These are phyloP conservation scores for Sclerotinia spermophila DNA, from an alignment of 2,329 filamentous ascomycete species.

Conservation along the genomic window DNA sequence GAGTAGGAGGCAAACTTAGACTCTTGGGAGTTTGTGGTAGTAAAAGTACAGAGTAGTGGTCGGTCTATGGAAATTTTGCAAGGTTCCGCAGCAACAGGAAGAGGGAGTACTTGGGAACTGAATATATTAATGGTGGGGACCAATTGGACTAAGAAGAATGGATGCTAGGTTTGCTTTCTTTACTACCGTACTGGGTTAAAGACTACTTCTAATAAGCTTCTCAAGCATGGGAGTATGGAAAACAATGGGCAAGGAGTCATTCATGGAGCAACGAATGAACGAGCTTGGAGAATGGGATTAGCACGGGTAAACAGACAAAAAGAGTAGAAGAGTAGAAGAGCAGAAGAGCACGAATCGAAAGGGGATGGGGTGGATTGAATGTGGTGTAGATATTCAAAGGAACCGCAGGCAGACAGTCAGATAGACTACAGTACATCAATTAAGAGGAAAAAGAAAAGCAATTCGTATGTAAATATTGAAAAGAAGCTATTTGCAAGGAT, in stretches of 20 bases:
- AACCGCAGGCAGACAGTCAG: neutral
- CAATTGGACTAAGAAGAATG: slow-evolving; percentile 9
- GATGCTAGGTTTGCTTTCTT: slow-evolving; percentile 6
- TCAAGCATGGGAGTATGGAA: neutral
- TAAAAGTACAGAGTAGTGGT: neutral
- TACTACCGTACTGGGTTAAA: slow-evolving; percentile 3
- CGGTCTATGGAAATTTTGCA: slow-evolving; percentile 6
- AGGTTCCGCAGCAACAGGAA: slow-evolving; percentile 17
- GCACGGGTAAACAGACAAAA: slow-evolving; percentile 1
- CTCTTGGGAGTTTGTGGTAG: slow-evolving; percentile 7
- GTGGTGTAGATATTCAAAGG: neutral
- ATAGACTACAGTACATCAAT: neutral
- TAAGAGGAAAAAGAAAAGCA: neutral
- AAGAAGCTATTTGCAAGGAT: slow-evolving; percentile 2
- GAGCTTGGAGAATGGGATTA: neutral
- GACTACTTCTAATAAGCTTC: neutral
- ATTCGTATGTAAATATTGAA: neutral
- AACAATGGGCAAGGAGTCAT: neutral
- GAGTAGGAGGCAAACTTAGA: slow-evolving; percentile 1
- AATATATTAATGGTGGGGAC: slow-evolving; percentile 12
- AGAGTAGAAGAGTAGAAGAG: neutral
- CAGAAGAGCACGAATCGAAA: neutral
- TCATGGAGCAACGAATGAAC: neutral
- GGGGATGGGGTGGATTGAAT: neutral
- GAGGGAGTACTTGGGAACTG: slow-evolving; percentile 10